These are phyloP conservation scores for Penicillium sp. DNA, from an alignment of 2,329 filamentous ascomycete genomes.

Conservation along the genomic window DNA sequence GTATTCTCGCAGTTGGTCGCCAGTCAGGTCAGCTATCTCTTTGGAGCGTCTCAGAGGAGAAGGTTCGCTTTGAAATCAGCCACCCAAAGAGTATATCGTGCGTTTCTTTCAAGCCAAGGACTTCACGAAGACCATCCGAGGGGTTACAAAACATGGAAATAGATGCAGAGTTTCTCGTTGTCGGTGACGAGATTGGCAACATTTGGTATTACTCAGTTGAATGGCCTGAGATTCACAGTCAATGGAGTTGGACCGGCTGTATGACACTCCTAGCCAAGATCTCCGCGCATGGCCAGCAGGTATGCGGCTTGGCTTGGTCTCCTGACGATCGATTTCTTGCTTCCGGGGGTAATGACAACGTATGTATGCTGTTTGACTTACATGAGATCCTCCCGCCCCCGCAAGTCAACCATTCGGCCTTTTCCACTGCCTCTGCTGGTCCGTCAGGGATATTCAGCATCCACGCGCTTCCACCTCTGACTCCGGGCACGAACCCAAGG, in stretches of 20 bases:
- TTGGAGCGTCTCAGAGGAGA: conserved; percentile 67
- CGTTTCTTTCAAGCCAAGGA: conserved; percentile 73
- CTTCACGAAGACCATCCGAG: conserved; percentile 51
- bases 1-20: conserved; percentile 81
- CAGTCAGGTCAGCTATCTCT: conserved; percentile 74
- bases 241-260: conserved; percentile 73
- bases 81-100: conserved; percentile 75
- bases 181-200: conserved; percentile 79
- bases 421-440: conserved; percentile 7
- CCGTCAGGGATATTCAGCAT: conserved; percentile 15
- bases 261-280: conserved; percentile 77
- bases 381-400: conserved; percentile 50
- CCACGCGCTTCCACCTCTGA: conserved; percentile 23
- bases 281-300: conserved; percentile 77
- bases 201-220: conserved; percentile 89
- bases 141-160: conserved; percentile 53
- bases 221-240: conserved; percentile 62
- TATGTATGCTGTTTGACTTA: conserved; percentile 77
- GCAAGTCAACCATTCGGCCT: conserved; percentile 9
- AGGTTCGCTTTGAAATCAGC: conserved; percentile 71
- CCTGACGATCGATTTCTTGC: conserved; percentile 73
- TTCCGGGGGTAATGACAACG: conserved; percentile 89
- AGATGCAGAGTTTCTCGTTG: conserved; percentile 76
- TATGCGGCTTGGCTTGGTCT: conserved; percentile 92
- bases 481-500: conserved; percentile 18